phyloP scores from a whole-genome alignment of 306 rosid genomes.

The Cucurbita argyrosperma region DNA sequence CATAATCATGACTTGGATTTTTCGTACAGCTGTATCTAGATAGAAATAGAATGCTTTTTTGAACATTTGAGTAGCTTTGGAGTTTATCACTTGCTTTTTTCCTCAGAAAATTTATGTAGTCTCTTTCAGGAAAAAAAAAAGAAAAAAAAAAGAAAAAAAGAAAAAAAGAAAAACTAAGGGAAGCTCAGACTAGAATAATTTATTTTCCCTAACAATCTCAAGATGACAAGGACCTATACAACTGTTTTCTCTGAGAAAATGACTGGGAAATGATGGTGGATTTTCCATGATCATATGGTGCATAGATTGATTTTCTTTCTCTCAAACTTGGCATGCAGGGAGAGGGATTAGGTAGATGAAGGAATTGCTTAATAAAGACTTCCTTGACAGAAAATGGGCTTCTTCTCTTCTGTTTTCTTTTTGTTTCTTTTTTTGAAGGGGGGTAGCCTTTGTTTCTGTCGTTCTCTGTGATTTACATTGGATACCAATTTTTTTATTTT shows the following conservation, averaged over 20 bases:
- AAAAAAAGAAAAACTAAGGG: not conserved
- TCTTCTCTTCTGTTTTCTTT: not conserved
- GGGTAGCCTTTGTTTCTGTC: not conserved
- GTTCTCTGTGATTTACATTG: not conserved
- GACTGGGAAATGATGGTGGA: constrained; percentile 4
- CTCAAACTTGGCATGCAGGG: constrained; percentile 3
- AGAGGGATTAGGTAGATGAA: constrained; percentile 3
- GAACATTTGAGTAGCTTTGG: constrained; percentile 59
- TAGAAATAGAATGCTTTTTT: constrained; percentile 11
- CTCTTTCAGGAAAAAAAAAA: not conserved
- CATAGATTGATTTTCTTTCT: not conserved
- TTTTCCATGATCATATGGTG: constrained; percentile 4
- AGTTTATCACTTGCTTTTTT: constrained; percentile 33
- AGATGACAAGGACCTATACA: not conserved
- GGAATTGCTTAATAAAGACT: not conserved
- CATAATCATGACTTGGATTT: constrained; percentile 31
- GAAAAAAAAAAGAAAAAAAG: not conserved
- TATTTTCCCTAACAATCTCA: not conserved
- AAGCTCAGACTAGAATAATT: not conserved
- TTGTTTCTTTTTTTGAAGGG: too few relatives aligned
- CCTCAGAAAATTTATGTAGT: constrained; percentile 8
- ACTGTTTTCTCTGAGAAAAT: constrained; percentile 3
- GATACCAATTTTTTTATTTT: not conserved
- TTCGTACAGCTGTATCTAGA: constrained; percentile 29
- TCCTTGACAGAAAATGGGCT: not conserved